Percentiles rank a stretch among this genome's conserved stretches.
Evolutionary conservation across 2,329 filamentous ascomycete species (phyloP).

Genomic region (Thyridium curvatum): DNA sequence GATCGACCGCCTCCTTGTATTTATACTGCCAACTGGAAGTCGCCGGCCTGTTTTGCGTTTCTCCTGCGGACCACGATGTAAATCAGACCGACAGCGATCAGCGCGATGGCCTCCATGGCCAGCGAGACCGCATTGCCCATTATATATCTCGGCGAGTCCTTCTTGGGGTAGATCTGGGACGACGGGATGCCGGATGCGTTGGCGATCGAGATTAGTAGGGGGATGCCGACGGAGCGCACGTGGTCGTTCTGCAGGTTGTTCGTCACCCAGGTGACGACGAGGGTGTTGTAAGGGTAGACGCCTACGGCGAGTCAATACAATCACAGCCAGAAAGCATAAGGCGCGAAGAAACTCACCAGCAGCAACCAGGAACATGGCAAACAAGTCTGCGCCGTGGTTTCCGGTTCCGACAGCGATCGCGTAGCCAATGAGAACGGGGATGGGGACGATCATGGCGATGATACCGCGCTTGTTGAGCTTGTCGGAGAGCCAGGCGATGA

Average conservation of each 20-base stretch:
- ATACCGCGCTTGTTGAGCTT: constrained; percentile 2
- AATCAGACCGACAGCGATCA: neutral
- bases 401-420: constrained; percentile 4
- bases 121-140: constrained; percentile 5
- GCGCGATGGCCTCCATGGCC: constrained; percentile 3
- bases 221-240: constrained; percentile 4
- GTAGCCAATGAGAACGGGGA: constrained; percentile 3
- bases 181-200: constrained; percentile 4
- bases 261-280: constrained; percentile 4
- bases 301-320: neutral
- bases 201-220: constrained; percentile 6
- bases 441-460: constrained; percentile 1
- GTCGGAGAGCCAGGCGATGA: constrained; percentile 5
- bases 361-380: constrained; percentile 3
- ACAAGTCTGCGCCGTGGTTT: constrained; percentile 4
- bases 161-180: constrained; percentile 6
- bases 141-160: constrained; percentile 6
- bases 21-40: too few relatives aligned
- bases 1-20: too few relatives aligned
- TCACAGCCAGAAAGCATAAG: too few relatives aligned
- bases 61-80: constrained; percentile 1
- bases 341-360: constrained; percentile 1
- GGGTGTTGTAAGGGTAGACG: constrained; percentile 4
- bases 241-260: constrained; percentile 5
- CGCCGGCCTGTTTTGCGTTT: neutral